phyloP scores from a whole-genome alignment of 2,329 filamentous ascomycete genomes.

The Penicillium freii region DNA sequence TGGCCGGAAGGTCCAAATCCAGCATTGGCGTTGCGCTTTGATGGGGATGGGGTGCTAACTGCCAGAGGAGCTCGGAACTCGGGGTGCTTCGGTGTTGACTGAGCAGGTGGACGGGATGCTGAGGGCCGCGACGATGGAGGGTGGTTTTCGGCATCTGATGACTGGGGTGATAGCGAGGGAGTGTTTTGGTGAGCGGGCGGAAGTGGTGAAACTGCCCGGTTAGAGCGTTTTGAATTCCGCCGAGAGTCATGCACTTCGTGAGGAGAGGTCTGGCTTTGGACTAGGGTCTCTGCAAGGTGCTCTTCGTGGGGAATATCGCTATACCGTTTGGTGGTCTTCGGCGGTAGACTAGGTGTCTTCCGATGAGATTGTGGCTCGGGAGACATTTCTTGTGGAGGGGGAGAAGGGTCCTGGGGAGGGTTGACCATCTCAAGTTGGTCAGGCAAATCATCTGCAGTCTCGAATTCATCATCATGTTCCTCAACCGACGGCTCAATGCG shows the following conservation, averaged over 20 bases:
- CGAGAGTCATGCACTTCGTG: slow-evolving; percentile 13
- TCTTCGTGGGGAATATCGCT: slow-evolving; percentile 40
- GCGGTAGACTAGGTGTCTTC: slow-evolving; percentile 31
- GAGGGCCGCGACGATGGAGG: slow-evolving; percentile 66
- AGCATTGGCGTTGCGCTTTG: slow-evolving; percentile 55
- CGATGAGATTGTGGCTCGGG: slow-evolving; percentile 18
- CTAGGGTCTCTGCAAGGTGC: slow-evolving; percentile 33
- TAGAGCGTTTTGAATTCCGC: slow-evolving; percentile 7
- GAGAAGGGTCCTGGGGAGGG: slow-evolving; percentile 15
- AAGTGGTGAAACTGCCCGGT: slow-evolving; percentile 28
- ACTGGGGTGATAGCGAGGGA: slow-evolving; percentile 68
- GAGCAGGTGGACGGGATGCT: slow-evolving; percentile 41
- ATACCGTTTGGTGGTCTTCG: slow-evolving; percentile 38
- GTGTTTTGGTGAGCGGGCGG: slow-evolving; percentile 43
- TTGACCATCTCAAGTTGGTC: slow-evolving; percentile 24
- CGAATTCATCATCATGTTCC: slow-evolving; percentile 18
- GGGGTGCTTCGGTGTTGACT: slow-evolving; percentile 37
- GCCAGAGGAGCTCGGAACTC: slow-evolving; percentile 44
- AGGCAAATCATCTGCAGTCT: slow-evolving; percentile 19
- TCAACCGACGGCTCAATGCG: slow-evolving; percentile 4
- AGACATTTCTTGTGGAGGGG: slow-evolving; percentile 12
- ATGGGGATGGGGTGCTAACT: slow-evolving; percentile 56
- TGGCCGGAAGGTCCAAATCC: slow-evolving; percentile 55
- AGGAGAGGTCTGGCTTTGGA: slow-evolving; percentile 25
- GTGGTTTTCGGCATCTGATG: slow-evolving; percentile 77